Conservation (phyloP, 139 green algal genomes). For the Chlamydomonas sp. region DNA sequence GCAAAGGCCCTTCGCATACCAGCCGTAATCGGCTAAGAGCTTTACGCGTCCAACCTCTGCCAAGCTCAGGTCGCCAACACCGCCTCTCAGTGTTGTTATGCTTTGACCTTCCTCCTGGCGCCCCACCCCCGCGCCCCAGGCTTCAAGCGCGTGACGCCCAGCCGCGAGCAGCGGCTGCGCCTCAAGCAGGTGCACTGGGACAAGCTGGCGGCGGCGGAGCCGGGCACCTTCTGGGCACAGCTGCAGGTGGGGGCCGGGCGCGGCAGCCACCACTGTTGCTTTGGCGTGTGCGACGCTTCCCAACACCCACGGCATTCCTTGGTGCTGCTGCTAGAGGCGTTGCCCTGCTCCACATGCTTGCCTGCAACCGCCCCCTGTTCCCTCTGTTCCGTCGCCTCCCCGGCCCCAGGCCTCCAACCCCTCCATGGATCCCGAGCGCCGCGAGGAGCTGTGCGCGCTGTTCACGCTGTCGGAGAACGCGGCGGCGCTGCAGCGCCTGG, state of each 20-base stretch:
- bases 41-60: too few relatives aligned
- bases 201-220: constrained; percentile 69
- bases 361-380: background rate
- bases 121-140: background rate
- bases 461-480: constrained; percentile 70
- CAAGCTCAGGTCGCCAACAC: too few relatives aligned
- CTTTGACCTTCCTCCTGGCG: too few relatives aligned
- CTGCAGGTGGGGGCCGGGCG: constrained; percentile 25
- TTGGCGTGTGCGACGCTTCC: too few relatives aligned
- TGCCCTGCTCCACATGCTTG: too few relatives aligned
- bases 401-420: background rate
- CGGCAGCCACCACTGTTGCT: too few relatives aligned
- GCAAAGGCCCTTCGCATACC: too few relatives aligned
- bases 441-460: constrained; percentile 69
- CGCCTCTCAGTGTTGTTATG: too few relatives aligned
- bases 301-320: too few relatives aligned
- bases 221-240: constrained; percentile 74
- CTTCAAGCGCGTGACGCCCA: constrained; percentile 44
- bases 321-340: too few relatives aligned
- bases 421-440: background rate
- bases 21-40: too few relatives aligned
- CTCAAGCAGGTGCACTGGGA: constrained; percentile 92
- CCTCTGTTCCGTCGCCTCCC: background rate
- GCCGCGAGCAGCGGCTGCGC: constrained; percentile 58
- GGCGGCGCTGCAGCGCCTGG: constrained; percentile 51